phyloP scores from a whole-genome alignment of 805 yeast genomes.

The Danielozyma ontarioensis region DNA sequence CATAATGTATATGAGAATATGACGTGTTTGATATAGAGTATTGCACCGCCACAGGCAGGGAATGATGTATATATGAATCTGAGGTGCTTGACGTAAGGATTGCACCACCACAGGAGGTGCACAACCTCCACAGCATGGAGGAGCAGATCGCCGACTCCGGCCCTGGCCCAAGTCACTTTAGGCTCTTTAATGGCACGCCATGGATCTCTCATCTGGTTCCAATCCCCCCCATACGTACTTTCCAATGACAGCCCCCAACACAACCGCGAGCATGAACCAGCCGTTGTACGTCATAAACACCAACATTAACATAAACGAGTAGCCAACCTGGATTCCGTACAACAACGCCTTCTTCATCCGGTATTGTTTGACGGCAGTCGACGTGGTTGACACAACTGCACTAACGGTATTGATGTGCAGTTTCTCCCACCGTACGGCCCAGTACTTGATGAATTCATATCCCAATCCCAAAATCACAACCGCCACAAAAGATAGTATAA shows the following conservation, averaged over 20 bases:
- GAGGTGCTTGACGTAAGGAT: too few species aligned
- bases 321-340: conserved; percentile 65
- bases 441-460: conserved; percentile 52
- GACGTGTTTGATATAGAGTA: too few species aligned
- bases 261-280: conserved; percentile 75
- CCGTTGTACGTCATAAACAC: conserved; percentile 86
- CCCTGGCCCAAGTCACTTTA: too few species aligned
- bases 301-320: conserved; percentile 69
- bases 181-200: conserved; percentile 35
- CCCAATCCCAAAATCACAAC: conserved; percentile 47
- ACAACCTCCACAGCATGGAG: too few species aligned
- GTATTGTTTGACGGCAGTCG: conserved; percentile 7
- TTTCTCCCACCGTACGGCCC: conserved; percentile 25
- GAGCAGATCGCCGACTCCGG: too few species aligned
- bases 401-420: conserved; percentile 2
- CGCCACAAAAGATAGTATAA: conserved; percentile 47
- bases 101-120: too few species aligned
- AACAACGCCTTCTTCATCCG: conserved; percentile 33
- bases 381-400: conserved; percentile 5
- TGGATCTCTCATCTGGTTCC: conserved; percentile 8
- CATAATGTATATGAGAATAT: too few species aligned
- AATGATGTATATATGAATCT: too few species aligned
- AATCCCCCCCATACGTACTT: conserved; percentile 50
- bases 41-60: too few species aligned
- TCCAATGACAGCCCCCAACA: conserved; percentile 68